Evolutionary conservation across 345 rosid genomes (phyloP).

Genomic region (Nasturtium officinale): DNA sequence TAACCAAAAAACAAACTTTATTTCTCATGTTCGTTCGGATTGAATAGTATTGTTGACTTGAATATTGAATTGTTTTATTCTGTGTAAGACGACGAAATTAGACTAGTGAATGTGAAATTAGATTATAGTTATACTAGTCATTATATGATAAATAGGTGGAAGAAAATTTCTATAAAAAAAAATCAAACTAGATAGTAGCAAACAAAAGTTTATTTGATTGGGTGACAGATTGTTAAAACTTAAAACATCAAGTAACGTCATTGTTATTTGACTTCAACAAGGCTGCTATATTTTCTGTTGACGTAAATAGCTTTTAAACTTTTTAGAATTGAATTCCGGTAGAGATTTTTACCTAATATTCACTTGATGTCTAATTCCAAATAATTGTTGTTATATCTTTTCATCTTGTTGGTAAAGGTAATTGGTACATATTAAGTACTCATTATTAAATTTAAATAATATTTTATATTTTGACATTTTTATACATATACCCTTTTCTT

Average conservation of each 20-base stretch:
- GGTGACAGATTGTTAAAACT: slow-evolving; percentile 13
- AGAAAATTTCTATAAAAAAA: background rate
- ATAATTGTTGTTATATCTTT: background rate
- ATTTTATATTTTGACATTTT: no score
- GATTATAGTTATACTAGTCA: background rate
- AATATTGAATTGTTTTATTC: background rate
- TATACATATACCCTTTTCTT: background rate
- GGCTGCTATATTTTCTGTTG: slow-evolving; percentile 29
- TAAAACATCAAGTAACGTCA: slow-evolving; percentile 35
- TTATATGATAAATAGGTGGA: background rate
- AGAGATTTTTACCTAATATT: slow-evolving; percentile 22
- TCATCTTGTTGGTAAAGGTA: background rate
- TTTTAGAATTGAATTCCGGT: slow-evolving; percentile 5
- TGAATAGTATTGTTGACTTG: background rate
- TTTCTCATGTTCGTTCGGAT: background rate
- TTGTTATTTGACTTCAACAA: slow-evolving; percentile 32
- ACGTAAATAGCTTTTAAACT: background rate
- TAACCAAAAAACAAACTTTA: background rate
- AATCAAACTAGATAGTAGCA: background rate
- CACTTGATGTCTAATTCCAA: slow-evolving; percentile 24
- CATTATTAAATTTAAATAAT: no score
- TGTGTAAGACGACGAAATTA: slow-evolving; percentile 4
- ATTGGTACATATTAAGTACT: background rate
- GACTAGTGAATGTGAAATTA: background rate
- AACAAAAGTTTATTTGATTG: background rate